Conservation (phyloP, 2,329 filamentous ascomycete species). For the Aspergillus brunneoviolaceus region DNA sequence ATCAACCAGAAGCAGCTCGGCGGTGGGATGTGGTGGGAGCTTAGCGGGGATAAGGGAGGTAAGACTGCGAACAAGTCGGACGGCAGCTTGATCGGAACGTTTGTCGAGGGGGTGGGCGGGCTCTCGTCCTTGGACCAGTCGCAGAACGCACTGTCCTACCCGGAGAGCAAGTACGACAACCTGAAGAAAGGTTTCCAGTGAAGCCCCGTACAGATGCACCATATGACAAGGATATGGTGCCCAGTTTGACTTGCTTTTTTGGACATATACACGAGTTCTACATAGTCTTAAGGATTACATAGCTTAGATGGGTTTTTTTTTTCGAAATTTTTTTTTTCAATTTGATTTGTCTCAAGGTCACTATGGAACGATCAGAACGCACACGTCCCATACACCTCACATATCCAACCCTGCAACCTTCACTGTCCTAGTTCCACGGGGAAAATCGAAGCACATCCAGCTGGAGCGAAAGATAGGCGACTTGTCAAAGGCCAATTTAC, state of each 20-base stretch:
- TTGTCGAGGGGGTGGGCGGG: constrained; percentile 40
- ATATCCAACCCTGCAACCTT: constrained; percentile 15
- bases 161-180: constrained; percentile 45
- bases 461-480: constrained; percentile 15
- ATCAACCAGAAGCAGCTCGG: constrained; percentile 67
- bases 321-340: constrained; percentile 22
- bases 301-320: not conserved
- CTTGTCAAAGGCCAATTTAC: constrained; percentile 38
- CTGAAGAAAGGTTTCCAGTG: constrained; percentile 31
- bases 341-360: constrained; percentile 15
- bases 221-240: not conserved
- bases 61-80: constrained; percentile 35
- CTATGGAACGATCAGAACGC: constrained; percentile 19
- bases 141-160: constrained; percentile 37
- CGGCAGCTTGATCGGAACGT: constrained; percentile 66
- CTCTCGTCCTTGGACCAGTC: constrained; percentile 34
- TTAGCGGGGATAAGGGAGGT: constrained; percentile 70
- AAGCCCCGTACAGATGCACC: not conserved
- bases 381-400: constrained; percentile 18
- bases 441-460: constrained; percentile 15
- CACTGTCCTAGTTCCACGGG: constrained; percentile 6
- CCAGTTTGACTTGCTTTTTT: not conserved
- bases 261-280: constrained; percentile 4
- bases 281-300: constrained; percentile 1
- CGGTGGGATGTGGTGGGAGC: constrained; percentile 97